phyloP scores from a whole-genome alignment of 78 protist species.

The Dictyostelium firmibasis region DNA sequence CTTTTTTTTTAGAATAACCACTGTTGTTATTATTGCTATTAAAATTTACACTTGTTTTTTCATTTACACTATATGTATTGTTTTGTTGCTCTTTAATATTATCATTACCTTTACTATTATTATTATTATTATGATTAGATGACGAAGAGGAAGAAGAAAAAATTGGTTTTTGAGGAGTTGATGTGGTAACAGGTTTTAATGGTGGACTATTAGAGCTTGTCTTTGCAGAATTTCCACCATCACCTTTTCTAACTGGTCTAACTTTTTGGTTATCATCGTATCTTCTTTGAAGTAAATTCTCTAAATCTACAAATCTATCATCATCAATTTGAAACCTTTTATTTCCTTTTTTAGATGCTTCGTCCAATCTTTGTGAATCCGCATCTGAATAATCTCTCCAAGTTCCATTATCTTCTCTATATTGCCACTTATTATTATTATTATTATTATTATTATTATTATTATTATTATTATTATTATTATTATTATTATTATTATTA shows the following conservation, averaged over 20 bases:
- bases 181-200: neutral
- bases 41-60: neutral
- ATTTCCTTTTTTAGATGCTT: neutral
- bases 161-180: neutral
- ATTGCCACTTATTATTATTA: constrained; percentile 30
- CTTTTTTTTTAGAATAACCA: neutral
- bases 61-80: neutral
- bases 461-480: neutral
- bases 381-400: constrained; percentile 26
- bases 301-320: constrained; percentile 62
- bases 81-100: neutral
- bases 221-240: neutral
- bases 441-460: neutral
- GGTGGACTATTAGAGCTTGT: neutral
- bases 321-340: constrained; percentile 49
- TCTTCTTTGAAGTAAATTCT: constrained; percentile 28
- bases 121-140: neutral
- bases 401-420: constrained; percentile 21
- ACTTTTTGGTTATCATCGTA: constrained; percentile 45
- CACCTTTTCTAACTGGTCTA: constrained; percentile 37
- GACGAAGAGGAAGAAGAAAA: neutral
- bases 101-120: neutral
- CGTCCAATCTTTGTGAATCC: neutral
- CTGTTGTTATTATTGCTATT: neutral
- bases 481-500: neutral